These are phyloP conservation scores for Suillus variegatus DNA, from an alignment of 768 basidiomycete genomes.

Conservation along the genomic window DNA sequence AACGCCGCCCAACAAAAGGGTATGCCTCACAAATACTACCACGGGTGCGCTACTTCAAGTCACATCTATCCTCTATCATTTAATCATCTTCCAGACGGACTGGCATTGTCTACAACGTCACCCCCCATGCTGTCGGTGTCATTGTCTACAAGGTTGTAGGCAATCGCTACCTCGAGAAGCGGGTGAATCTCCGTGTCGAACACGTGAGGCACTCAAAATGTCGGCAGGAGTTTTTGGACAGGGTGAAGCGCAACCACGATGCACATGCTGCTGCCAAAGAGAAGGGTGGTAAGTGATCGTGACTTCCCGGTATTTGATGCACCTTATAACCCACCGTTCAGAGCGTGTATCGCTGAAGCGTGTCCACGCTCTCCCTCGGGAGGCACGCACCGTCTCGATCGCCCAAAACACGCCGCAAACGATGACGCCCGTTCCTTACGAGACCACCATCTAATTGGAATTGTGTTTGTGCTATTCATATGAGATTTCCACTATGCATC, in stretches of 20 bases:
- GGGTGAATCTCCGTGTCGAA: constrained; percentile 97
- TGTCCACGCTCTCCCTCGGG: constrained; percentile 79
- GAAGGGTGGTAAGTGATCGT: constrained; percentile 66
- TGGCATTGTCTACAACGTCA: constrained; percentile 98
- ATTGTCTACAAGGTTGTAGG: constrained; percentile 99
- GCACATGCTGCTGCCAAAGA: constrained; percentile 85
- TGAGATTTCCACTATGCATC: constrained; percentile 17
- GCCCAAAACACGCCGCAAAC: constrained; percentile 86
- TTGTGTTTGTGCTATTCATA: constrained; percentile 10
- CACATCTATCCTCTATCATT: background rate
- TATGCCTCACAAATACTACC: constrained; percentile 99
- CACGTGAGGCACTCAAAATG: constrained; percentile 97
- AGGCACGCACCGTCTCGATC: constrained; percentile 71
- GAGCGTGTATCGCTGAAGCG: constrained; percentile 87
- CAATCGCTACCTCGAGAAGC: constrained; percentile 98
- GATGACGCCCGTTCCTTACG: constrained; percentile 90
- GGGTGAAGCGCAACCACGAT: constrained; percentile 90
- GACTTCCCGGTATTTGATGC: background rate
- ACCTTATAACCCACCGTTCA: constrained; percentile 28
- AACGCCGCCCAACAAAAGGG: constrained; percentile 99
- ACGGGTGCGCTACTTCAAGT: constrained; percentile 64
- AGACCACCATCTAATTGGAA: constrained; percentile 83
- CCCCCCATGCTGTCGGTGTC: constrained; percentile 91
- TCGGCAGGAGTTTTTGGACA: constrained; percentile 94
- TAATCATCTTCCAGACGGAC: constrained; percentile 67